Percentiles rank a stretch among this genome's conserved stretches.
Conservation (phyloP, 2,329 filamentous ascomycete species). For the Myriangium duriaei region DNA sequence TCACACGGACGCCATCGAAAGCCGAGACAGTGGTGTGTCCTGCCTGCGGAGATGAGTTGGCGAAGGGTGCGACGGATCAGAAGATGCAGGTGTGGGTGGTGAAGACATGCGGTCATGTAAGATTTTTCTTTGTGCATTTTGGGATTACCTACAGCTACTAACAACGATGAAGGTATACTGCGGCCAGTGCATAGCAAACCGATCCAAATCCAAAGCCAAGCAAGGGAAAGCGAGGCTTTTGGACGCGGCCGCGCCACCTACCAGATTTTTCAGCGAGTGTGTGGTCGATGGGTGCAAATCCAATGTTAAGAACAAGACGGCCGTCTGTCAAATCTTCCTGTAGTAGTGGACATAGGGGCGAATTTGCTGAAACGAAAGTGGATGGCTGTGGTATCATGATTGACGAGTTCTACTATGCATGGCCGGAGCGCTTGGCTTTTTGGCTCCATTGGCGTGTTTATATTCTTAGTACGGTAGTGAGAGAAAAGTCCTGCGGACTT, state of each 20-base stretch:
- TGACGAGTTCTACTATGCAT: too few relatives aligned
- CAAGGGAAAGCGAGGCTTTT: slow-evolving; percentile 25
- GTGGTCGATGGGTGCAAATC: slow-evolving; percentile 33
- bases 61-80: slow-evolving; percentile 51
- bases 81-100: slow-evolving; percentile 89
- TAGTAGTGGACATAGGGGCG: slow-evolving; percentile 12
- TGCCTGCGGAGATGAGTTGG: slow-evolving; percentile 73
- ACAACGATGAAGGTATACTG: slow-evolving; percentile 36
- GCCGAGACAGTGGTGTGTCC: slow-evolving; percentile 70
- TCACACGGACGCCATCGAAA: slow-evolving; percentile 62
- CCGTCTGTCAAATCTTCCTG: slow-evolving; percentile 31
- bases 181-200: slow-evolving; percentile 36
- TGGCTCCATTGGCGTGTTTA: too few relatives aligned
- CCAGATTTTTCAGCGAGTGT: slow-evolving; percentile 32
- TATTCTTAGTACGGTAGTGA: too few relatives aligned
- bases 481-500: too few relatives aligned
- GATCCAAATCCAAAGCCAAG: slow-evolving; percentile 19
- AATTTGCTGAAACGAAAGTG: too few relatives aligned
- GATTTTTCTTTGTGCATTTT: slow-evolving; percentile 16
- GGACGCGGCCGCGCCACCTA: slow-evolving; percentile 15
- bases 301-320: slow-evolving; percentile 20
- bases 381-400: too few relatives aligned
- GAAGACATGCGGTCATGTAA: slow-evolving; percentile 83
- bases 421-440: too few relatives aligned
- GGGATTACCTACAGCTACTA: slow-evolving; percentile 8